phyloP scores from a whole-genome alignment of 345 rosid genomes.

The Dovyalis caffra region DNA sequence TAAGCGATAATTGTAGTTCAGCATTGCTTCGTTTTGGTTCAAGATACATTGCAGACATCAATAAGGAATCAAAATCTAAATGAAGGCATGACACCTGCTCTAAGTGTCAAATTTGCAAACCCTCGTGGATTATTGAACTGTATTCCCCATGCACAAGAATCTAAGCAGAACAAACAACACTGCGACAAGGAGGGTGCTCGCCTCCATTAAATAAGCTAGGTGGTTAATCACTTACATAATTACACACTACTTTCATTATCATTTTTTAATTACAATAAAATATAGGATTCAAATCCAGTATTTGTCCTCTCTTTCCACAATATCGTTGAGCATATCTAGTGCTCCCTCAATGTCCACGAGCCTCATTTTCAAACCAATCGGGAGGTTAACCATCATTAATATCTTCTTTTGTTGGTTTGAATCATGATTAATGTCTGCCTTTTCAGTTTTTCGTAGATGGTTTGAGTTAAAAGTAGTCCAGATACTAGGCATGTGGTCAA shows the following conservation, averaged over 20 bases:
- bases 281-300: no score
- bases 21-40: not conserved
- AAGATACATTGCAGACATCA: not conserved
- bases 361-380: not conserved
- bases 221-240: no score
- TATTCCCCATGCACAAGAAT: no score
- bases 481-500: conserved; percentile 4
- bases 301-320: no score
- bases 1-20: no score
- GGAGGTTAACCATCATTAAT: not conserved
- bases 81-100: not conserved
- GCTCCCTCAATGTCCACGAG: not conserved
- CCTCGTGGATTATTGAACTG: no score
- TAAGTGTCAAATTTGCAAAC: not conserved
- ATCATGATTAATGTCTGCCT: conserved; percentile 7
- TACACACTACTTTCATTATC: no score
- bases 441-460: not conserved
- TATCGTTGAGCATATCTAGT: no score
- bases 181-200: no score
- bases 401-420: conserved; percentile 5
- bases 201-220: no score
- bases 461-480: not conserved
- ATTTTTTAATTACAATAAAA: no score
- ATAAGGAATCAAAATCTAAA: not conserved
- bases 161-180: no score